A percentile compares a stretch with the other conserved stretches of the same genome.
phyloP scores from a whole-genome alignment of 331 rosid species.

The Rhamnella rubrinervis region DNA sequence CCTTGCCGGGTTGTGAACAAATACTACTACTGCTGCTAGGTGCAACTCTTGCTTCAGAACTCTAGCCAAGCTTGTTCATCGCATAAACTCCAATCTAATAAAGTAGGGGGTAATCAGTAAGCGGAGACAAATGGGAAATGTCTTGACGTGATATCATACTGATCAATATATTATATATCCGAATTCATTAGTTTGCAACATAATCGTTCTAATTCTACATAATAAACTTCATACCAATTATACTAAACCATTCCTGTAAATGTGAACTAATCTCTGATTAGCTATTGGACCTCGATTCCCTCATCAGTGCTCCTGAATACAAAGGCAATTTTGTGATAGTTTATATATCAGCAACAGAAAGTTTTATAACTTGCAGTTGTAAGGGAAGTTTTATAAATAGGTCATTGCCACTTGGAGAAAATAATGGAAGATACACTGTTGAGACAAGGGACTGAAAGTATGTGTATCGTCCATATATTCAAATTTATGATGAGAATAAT shows the following conservation, averaged over 20 bases:
- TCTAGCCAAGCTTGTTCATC: constrained; percentile 1
- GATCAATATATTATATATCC: no score
- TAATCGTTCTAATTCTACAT: neutral
- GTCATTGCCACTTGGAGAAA: constrained; percentile 31
- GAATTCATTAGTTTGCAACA: neutral
- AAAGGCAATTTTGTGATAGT: neutral
- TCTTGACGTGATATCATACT: neutral
- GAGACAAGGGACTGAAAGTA: constrained; percentile 24
- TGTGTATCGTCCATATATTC: constrained; percentile 18
- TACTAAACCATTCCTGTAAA: neutral
- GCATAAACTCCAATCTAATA: constrained; percentile 9
- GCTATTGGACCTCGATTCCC: neutral
- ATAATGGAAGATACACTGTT: constrained; percentile 32
- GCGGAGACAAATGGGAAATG: neutral
- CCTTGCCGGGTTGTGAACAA: neutral
- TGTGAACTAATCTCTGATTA: neutral
- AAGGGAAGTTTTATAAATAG: neutral
- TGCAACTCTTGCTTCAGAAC: neutral
- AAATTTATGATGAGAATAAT: neutral
- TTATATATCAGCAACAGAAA: neutral
- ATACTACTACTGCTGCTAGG: neutral
- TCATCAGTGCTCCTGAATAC: no score
- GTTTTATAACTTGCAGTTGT: no score
- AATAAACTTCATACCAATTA: no score
- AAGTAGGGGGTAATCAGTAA: neutral